A percentile compares a stretch with the other conserved stretches of the same genome.
phyloP scores from a whole-genome alignment of 2,329 filamentous ascomycete species.

The Reticulascus tulasneorum region DNA sequence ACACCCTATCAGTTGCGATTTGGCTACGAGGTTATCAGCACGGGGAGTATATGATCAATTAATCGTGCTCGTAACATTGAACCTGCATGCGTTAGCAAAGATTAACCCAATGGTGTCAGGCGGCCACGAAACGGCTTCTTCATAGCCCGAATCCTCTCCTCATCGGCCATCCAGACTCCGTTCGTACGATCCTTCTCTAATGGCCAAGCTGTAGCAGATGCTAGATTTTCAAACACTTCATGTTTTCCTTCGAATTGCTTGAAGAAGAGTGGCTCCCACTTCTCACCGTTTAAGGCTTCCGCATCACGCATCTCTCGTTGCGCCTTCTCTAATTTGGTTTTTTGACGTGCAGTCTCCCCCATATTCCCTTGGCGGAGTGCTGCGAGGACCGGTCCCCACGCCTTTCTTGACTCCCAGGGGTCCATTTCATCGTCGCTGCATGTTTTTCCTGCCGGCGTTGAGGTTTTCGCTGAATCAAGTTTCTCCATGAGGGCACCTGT shows the following conservation, averaged over 20 bases:
- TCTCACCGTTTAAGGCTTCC: constrained; percentile 60
- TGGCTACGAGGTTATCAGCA: too few relatives aligned
- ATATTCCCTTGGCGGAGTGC: constrained; percentile 71
- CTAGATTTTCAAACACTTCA: constrained; percentile 23
- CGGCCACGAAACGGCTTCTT: constrained; percentile 26
- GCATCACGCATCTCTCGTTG: constrained; percentile 70
- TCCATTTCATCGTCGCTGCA: too few relatives aligned
- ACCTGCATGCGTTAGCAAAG: too few relatives aligned
- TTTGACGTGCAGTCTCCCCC: constrained; percentile 65
- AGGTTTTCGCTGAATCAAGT: constrained; percentile 43
- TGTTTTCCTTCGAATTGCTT: constrained; percentile 19
- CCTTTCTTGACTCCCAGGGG: constrained; percentile 71
- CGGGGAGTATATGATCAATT: too few relatives aligned
- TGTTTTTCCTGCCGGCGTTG: too few relatives aligned
- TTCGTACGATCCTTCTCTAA: constrained; percentile 28
- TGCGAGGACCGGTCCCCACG: constrained; percentile 73
- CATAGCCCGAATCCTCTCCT: constrained; percentile 11
- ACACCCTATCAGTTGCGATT: too few relatives aligned
- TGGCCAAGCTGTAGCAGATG: constrained; percentile 21
- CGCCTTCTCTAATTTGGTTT: constrained; percentile 75
- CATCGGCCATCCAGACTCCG: constrained; percentile 31
- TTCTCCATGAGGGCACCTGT: constrained; percentile 27
- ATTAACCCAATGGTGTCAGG: constrained; percentile 27
- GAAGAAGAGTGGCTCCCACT: constrained; percentile 38
- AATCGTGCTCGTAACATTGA: too few relatives aligned